phyloP scores from a whole-genome alignment of 257 asterid species.

The Solanum okadae region DNA sequence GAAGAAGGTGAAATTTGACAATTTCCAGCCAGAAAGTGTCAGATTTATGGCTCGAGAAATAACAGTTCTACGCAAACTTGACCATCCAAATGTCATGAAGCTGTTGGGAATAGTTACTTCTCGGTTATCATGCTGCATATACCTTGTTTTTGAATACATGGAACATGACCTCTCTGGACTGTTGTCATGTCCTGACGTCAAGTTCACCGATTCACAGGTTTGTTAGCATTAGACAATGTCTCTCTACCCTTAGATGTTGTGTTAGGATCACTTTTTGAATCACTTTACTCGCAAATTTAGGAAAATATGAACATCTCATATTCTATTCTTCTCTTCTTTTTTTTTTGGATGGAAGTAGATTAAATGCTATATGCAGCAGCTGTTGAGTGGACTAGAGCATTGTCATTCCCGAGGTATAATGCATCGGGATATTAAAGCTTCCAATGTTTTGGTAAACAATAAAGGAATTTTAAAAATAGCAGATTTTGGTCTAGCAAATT shows the following conservation, averaged over 20 bases:
- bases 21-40: conserved; percentile 80
- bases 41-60: conserved; percentile 92
- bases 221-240: neutral
- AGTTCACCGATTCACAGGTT: conserved; percentile 88
- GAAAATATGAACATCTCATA: neutral
- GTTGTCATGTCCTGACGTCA: conserved; percentile 70
- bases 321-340: neutral
- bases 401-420: conserved; percentile 79
- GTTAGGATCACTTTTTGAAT: neutral
- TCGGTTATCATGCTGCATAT: conserved; percentile 51
- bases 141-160: conserved; percentile 97
- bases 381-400: conserved; percentile 68
- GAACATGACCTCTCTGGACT: conserved; percentile 95
- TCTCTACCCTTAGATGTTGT: neutral
- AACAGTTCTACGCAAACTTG: conserved; percentile 60
- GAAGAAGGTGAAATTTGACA: conserved; percentile 91
- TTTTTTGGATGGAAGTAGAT: conserved; percentile 37
- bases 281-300: neutral
- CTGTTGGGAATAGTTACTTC: conserved; percentile 91
- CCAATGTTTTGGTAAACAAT: conserved; percentile 77
- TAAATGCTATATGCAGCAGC: conserved; percentile 82
- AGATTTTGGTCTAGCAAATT: conserved; percentile 91
- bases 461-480: conserved; percentile 76
- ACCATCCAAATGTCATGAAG: conserved; percentile 91
- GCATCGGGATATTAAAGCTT: conserved; percentile 84